phyloP scores from a whole-genome alignment of 2,329 filamentous ascomycete genomes.

The Aspergillus quadricinctus region DNA sequence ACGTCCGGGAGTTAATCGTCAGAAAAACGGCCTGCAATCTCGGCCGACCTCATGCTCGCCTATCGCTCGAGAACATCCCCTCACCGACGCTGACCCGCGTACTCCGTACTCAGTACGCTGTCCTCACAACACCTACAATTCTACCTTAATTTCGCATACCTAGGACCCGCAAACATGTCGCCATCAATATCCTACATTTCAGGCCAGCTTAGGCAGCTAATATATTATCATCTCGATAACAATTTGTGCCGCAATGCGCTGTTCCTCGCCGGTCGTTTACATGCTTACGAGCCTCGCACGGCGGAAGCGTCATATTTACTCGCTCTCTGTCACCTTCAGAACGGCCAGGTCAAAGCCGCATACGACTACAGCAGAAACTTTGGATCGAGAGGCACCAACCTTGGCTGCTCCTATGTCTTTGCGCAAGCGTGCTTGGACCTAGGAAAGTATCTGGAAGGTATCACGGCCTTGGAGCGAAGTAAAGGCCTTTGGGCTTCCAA shows the following conservation, averaged over 20 bases:
- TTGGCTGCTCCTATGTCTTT: slow-evolving; percentile 88
- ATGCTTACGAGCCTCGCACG: slow-evolving; percentile 76
- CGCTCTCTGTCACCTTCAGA: slow-evolving; percentile 76
- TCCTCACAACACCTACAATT: slow-evolving; percentile 1
- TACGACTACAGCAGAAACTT: slow-evolving; percentile 74
- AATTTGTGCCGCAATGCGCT: slow-evolving; percentile 83
- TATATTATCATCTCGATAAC: slow-evolving; percentile 80
- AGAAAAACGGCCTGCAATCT: background rate
- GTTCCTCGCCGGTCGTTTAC: slow-evolving; percentile 84
- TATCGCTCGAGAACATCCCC: background rate
- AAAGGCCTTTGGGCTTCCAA: slow-evolving; percentile 70
- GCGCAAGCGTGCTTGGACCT: slow-evolving; percentile 81
- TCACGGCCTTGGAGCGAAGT: slow-evolving; percentile 76
- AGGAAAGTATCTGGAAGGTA: slow-evolving; percentile 74
- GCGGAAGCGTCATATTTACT: slow-evolving; percentile 78
- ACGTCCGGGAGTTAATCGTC: background rate
- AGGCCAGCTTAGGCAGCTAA: slow-evolving; percentile 59
- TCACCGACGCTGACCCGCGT: background rate
- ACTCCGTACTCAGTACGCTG: background rate
- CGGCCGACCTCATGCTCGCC: background rate
- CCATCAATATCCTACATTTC: slow-evolving; percentile 52
- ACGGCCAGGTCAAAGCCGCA: slow-evolving; percentile 78
- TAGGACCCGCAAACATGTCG: slow-evolving; percentile 44
- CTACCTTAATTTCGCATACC: background rate
- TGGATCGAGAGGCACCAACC: slow-evolving; percentile 66